Percentiles rank a stretch among this genome's conserved stretches.
Evolutionary conservation across 192 early-diverging fungal species (phyloP).

Genomic region (Backusella morwellensis): DNA sequence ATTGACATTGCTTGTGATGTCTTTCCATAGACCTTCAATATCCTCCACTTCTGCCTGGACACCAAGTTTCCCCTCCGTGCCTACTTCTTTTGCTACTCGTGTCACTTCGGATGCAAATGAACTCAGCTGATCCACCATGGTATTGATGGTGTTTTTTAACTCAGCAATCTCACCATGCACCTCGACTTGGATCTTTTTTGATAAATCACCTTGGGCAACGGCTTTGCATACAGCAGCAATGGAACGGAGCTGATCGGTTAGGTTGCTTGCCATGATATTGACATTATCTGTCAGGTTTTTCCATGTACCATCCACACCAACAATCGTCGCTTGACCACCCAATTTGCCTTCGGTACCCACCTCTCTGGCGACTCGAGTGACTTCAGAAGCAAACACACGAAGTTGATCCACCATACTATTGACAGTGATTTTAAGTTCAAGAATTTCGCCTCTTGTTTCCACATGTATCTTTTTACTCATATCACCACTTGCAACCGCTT

Average conservation of each 20-base stretch:
- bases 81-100: constrained; percentile 69
- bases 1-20: constrained; percentile 66
- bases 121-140: constrained; percentile 61
- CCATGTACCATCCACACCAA: constrained; percentile 65
- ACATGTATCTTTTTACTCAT: constrained; percentile 58
- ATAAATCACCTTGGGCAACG: constrained; percentile 64
- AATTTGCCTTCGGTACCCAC: constrained; percentile 60
- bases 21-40: constrained; percentile 53
- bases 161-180: constrained; percentile 68
- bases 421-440: constrained; percentile 59
- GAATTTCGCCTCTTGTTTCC: constrained; percentile 57
- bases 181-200: constrained; percentile 61
- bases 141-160: constrained; percentile 69
- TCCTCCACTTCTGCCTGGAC: constrained; percentile 57
- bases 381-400: constrained; percentile 58
- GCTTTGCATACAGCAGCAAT: constrained; percentile 66
- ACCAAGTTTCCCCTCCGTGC: constrained; percentile 64
- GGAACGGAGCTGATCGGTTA: constrained; percentile 69
- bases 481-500: constrained; percentile 70
- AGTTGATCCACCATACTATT: constrained; percentile 71
- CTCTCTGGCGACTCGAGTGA: constrained; percentile 59
- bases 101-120: constrained; percentile 62
- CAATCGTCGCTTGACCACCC: constrained; percentile 55
- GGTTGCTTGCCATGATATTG: constrained; percentile 65
- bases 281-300: constrained; percentile 65